Evolutionary conservation across 1,284 basidiomycete species (phyloP), one percentile per base, ranked within the genome.

Genomic region (Phellopilus nigrolimitatus): DNA sequence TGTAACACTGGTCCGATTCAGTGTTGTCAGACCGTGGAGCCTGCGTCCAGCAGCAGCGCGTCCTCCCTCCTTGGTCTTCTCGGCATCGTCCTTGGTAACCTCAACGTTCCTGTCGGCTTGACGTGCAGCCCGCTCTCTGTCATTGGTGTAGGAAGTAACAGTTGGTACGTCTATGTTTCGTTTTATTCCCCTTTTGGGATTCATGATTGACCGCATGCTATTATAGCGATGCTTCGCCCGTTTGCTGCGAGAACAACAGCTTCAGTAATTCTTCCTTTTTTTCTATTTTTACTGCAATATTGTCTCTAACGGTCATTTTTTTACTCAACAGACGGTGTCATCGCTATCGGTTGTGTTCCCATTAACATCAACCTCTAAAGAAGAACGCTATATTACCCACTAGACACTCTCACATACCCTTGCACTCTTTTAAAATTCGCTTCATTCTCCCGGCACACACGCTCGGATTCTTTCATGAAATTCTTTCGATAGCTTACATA

Each of bases 331-430:
- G 68, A 57, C 19, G 70, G 71, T 6, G 38, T 73, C 41, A 64
- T 73, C 56, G 61, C 62, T 36, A 70, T 71, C 55, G 71, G 65
- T 17, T 72, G 71, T 52, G 63, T 66, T 2, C 69, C 69, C 15
- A 68, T 71, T 51, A 68, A 64, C 48, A 64, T 71, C 47, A 64
- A 56, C 45, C 61, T 71, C 27, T 71, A 55, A 62, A 30, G 3
- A 37, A 37, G 34, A 15, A 17, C n/a, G 8, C 38, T 19, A 47
- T 15, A 17, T 2, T n/a, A 24, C 5, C 3, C 33, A n/a, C 13
- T 39, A 15, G 21, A 37, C 17, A 15, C 6, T 21, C 21, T 17
- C 21, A 8, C 24, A 13, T 7, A 37, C 19, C 28, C 28, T 6
- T 37, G 7, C 34, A 3, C n/a, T 37, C 34, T 3, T 37, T 37